A percentile compares a stretch with the other conserved stretches of the same genome.
phyloP scores from a whole-genome alignment of 345 rosid species.

The Populus davidiana region DNA sequence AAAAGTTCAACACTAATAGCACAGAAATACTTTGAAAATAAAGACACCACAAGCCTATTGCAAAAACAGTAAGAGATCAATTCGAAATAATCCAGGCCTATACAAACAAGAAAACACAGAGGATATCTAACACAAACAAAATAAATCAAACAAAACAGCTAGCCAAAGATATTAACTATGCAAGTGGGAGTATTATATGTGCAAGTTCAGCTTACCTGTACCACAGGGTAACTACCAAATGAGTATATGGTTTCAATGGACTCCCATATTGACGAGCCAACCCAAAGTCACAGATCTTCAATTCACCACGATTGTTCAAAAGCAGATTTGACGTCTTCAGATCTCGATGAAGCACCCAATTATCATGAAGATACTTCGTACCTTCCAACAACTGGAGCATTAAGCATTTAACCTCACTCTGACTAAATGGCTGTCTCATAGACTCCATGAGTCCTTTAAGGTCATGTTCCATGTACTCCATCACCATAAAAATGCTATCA shows the following conservation, averaged over 20 bases:
- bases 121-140: background rate
- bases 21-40: background rate
- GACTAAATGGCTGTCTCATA: constrained; percentile 97
- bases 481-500: constrained; percentile 97
- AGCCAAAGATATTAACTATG: background rate
- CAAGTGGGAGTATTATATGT: background rate
- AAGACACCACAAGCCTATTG: background rate
- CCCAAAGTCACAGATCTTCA: constrained; percentile 98
- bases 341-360: constrained; percentile 99
- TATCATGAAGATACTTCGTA: constrained; percentile 93
- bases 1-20: background rate
- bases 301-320: constrained; percentile 89
- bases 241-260: constrained; percentile 95
- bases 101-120: background rate
- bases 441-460: constrained; percentile 93
- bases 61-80: background rate
- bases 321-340: constrained; percentile 94
- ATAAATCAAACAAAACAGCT: background rate
- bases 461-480: constrained; percentile 99
- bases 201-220: constrained; percentile 64
- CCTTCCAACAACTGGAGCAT: constrained; percentile 97
- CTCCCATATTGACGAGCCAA: constrained; percentile 98
- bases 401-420: constrained; percentile 97
- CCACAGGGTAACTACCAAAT: constrained; percentile 99
- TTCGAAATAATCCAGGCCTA: background rate